These are phyloP conservation scores for Trichoderma afroharzianum DNA, from an alignment of 2,329 filamentous ascomycete species.

Conservation along the genomic window DNA sequence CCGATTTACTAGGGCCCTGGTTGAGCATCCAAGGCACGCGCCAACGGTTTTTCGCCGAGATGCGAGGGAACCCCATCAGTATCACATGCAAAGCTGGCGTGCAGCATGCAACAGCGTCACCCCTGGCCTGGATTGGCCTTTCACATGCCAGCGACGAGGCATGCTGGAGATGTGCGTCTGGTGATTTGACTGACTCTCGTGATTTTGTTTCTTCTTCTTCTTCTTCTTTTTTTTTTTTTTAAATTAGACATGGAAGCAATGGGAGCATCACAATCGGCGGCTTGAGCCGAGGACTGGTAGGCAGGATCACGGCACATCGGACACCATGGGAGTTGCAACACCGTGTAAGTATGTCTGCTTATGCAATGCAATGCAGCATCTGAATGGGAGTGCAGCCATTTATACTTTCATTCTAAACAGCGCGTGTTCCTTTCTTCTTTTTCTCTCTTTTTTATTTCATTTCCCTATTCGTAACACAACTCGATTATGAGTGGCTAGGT, in stretches of 20 bases:
- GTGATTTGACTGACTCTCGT: neutral
- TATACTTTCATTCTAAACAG: neutral
- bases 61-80: slow-evolving; percentile 16
- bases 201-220: too few species aligned
- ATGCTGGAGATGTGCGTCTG: neutral
- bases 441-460: neutral
- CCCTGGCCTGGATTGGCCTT: slow-evolving; percentile 6
- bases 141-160: slow-evolving; percentile 14
- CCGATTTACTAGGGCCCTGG: slow-evolving; percentile 14
- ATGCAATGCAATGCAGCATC: neutral
- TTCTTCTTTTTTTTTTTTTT: too few species aligned
- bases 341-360: neutral
- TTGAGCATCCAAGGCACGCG: neutral
- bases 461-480: neutral
- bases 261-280: neutral
- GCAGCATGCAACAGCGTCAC: neutral
- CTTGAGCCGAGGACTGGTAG: neutral
- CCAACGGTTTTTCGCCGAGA: slow-evolving; percentile 20
- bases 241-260: neutral
- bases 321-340: neutral
- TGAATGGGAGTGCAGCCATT: neutral
- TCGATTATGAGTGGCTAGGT: neutral
- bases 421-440: neutral
- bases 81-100: slow-evolving; percentile 16
- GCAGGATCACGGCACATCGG: neutral